Conservation (phyloP, 257 asterid genomes). For the Solanum paucissectum region DNA sequence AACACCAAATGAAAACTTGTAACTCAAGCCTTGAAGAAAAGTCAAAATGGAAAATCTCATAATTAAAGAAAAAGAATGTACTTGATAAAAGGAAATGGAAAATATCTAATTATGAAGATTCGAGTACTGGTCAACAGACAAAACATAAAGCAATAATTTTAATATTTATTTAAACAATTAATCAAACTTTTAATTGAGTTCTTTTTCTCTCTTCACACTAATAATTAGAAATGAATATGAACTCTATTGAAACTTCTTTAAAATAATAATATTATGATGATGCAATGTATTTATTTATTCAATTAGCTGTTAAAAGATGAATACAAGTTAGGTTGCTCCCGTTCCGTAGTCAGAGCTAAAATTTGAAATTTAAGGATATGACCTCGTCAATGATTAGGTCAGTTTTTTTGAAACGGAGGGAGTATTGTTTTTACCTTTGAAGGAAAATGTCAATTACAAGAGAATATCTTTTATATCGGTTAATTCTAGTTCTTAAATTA, state of each 20-base stretch:
- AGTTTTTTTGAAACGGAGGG: too few species aligned
- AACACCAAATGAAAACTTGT: too few species aligned
- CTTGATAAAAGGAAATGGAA: neutral
- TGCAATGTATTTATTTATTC: neutral
- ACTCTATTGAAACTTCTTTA: neutral
- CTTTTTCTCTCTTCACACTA: neutral
- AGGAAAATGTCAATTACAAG: too few species aligned
- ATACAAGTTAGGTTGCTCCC: neutral
- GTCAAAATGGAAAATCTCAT: neutral
- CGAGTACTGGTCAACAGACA: neutral
- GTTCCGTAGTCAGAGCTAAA: rapidly evolving
- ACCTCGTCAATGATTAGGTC: rapidly evolving
- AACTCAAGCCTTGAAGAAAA: neutral
- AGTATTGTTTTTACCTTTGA: too few species aligned
- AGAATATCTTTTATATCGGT: too few species aligned
- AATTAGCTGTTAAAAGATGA: neutral
- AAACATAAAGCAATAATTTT: neutral
- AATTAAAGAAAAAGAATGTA: neutral
- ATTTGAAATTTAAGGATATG: neutral
- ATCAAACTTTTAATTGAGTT: neutral
- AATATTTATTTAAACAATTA: neutral
- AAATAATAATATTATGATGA: neutral
- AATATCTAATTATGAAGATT: neutral
- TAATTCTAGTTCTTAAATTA: neutral
- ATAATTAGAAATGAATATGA: neutral